These are phyloP conservation scores for Aciculosporium take DNA, from an alignment of 2,329 filamentous ascomycete species.

Conservation along the genomic window DNA sequence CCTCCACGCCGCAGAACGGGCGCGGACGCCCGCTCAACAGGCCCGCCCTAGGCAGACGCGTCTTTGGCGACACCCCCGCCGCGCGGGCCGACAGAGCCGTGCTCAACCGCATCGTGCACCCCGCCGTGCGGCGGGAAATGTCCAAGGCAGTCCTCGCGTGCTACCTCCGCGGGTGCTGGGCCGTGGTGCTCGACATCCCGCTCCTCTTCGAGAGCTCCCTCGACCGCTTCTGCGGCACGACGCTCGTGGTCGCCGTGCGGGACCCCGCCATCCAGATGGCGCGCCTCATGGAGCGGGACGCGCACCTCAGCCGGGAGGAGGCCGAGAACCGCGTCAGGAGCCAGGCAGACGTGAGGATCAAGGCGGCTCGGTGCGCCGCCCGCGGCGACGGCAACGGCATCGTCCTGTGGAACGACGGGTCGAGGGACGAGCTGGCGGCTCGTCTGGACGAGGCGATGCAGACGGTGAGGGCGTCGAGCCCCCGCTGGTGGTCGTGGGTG, in stretches of 20 bases:
- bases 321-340: constrained; percentile 74
- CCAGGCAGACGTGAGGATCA: constrained; percentile 74
- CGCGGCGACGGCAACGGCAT: constrained; percentile 52
- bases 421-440: constrained; percentile 50
- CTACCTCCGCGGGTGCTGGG: constrained; percentile 69
- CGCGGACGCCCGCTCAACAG: constrained; percentile 71
- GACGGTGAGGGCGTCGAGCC: constrained; percentile 48
- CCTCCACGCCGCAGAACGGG: constrained; percentile 48
- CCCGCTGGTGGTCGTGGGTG: constrained; percentile 72
- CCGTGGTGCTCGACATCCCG: constrained; percentile 83
- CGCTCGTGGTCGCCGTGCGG: constrained; percentile 73
- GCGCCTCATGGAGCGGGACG: constrained; percentile 59
- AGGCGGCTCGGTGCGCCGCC: constrained; percentile 60
- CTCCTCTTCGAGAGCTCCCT: constrained; percentile 80
- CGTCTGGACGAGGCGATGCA: constrained; percentile 54
- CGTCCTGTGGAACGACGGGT: constrained; percentile 83
- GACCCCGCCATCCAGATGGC: constrained; percentile 74
- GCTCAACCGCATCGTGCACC: constrained; percentile 85
- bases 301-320: constrained; percentile 69
- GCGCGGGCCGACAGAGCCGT: constrained; percentile 56
- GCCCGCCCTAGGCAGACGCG: constrained; percentile 66
- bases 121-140: constrained; percentile 73
- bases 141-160: constrained; percentile 56
- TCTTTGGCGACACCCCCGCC: constrained; percentile 70
- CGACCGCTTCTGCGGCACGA: constrained; percentile 71